Percentiles rank a stretch among this genome's conserved stretches.
These are phyloP conservation scores for Kazachstania psychrophila DNA, from an alignment of 805 yeast genomes.

Conservation along the genomic window DNA sequence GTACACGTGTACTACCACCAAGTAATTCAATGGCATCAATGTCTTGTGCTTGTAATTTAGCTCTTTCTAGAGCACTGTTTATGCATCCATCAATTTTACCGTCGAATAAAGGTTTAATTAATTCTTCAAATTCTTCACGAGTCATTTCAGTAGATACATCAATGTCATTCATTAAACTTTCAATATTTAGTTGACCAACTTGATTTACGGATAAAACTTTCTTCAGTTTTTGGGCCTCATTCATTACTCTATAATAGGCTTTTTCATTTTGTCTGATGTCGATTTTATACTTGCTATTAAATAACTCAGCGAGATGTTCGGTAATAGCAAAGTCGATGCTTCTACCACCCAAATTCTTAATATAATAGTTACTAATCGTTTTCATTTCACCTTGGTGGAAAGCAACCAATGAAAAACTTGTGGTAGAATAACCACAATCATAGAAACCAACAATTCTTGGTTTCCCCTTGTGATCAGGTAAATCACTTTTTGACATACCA, in stretches of 20 bases:
- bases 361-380: conserved; percentile 80
- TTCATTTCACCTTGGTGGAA: conserved; percentile 93
- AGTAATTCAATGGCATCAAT: conserved; percentile 85
- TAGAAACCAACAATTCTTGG: conserved; percentile 83
- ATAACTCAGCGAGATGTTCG: conserved; percentile 86
- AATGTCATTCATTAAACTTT: conserved; percentile 93
- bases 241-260: conserved; percentile 84
- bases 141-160: conserved; percentile 83
- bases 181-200: conserved; percentile 86
- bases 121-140: conserved; percentile 87
- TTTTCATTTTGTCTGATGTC: conserved; percentile 85
- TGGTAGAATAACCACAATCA: conserved; percentile 94
- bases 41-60: conserved; percentile 61
- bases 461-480: conserved; percentile 71
- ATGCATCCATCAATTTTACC: conserved; percentile 67
- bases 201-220: conserved; percentile 93
- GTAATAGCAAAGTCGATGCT: conserved; percentile 88
- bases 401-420: conserved; percentile 79
- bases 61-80: conserved; percentile 69
- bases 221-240: conserved; percentile 87
- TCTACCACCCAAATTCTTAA: conserved; percentile 97
- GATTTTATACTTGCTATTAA: conserved; percentile 83
- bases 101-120: conserved; percentile 73
- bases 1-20: conserved; percentile 98
- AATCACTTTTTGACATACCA: conserved; percentile 92